Base-by-base conservation (phyloP, 2,329 filamentous ascomycete genomes). In the Thermomyces lanuginosus region DNA sequence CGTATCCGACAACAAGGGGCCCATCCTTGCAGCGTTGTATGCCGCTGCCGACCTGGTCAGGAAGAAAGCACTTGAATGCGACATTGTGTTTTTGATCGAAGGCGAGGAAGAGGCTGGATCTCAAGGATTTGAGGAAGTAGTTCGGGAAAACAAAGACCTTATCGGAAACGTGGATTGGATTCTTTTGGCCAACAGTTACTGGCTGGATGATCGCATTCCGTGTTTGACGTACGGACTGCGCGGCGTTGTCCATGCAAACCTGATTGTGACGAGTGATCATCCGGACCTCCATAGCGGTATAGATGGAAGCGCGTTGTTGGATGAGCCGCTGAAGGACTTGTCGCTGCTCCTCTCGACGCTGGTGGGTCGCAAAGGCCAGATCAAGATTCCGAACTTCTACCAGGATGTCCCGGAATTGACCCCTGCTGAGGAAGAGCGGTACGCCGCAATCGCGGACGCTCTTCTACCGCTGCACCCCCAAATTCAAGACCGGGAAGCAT, bases 1-100 rank as follows among this genome's bases (percentile, higher is more conserved):
- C n/a, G 80, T 91, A 8, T 91, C 83, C 24, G 89, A 98, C 51
- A 95, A 98, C 58, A 98, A 98, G 51, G 89, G 91, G 0, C 89
- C 89, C 0, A 82, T 93, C 33, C 71, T 98, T 44, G 86, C 91
- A 2, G 89, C 89, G 1, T 65, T 98, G 0, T 95, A 91, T 45
- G 89, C 86, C 0, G 86, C 91, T 1, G 81, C 86, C 0, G 86
- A 95, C 42, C 60, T 98, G 3, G 72, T 80, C 36, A 76, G 86
- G 36, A 72, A 78, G n/a, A 81, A 92, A 41, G 66, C 70, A 10
- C 64, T 98, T 1, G 76, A 76, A 27, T 83, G 83, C 20, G 84
- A 98, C 40, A 75, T 98, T 29, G 67, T 92, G 15, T 98, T 98
- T 44, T 56, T 98, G 3, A 91, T 98, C 24, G 89, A 98, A 46